Conservation (phyloP, 345 rosid genomes). For the Odontarrhena argentea region DNA sequence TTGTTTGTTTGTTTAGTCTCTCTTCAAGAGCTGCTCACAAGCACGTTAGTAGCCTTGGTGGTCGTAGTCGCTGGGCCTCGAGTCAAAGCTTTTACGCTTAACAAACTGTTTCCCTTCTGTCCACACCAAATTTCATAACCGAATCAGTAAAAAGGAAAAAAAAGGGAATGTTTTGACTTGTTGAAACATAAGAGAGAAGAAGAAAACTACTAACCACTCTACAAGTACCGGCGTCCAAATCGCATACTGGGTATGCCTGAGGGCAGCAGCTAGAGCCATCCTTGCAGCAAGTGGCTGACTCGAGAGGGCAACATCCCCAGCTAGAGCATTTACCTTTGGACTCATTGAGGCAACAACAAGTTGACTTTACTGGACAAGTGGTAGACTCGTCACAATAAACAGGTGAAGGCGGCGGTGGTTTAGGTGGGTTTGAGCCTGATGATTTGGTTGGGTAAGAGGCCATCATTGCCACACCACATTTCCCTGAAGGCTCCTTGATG, state of each 20-base stretch:
- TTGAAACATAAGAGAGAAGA: not conserved
- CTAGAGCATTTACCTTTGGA: constrained; percentile 59
- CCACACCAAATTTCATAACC: constrained; percentile 5
- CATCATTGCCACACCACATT: constrained; percentile 43
- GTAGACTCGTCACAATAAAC: constrained; percentile 60
- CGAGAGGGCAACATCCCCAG: constrained; percentile 90
- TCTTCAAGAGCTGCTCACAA: constrained; percentile 41
- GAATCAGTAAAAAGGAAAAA: constrained; percentile 12
- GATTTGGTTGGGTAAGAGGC: constrained; percentile 43
- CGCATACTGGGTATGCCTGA: constrained; percentile 69
- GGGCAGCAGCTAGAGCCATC: constrained; percentile 86
- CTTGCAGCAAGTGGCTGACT: constrained; percentile 86
- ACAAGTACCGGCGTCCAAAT: constrained; percentile 65
- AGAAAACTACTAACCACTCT: constrained; percentile 55
- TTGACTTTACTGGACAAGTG: constrained; percentile 60
- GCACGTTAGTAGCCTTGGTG: constrained; percentile 33
- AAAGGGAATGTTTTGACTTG: not conserved
- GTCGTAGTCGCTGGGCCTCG: constrained; percentile 54
- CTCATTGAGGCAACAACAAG: constrained; percentile 76
- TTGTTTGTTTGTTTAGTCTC: constrained; percentile 3
- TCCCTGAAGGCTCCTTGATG: constrained; percentile 28
- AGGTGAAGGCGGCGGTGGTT: constrained; percentile 70
- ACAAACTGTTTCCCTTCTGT: constrained; percentile 66
- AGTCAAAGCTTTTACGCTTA: constrained; percentile 54
- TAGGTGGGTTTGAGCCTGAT: constrained; percentile 67